Percentiles rank a stretch among this genome's conserved stretches.
phyloP scores from a whole-genome alignment of 345 rosid genomes.

The Ricinus communis region DNA sequence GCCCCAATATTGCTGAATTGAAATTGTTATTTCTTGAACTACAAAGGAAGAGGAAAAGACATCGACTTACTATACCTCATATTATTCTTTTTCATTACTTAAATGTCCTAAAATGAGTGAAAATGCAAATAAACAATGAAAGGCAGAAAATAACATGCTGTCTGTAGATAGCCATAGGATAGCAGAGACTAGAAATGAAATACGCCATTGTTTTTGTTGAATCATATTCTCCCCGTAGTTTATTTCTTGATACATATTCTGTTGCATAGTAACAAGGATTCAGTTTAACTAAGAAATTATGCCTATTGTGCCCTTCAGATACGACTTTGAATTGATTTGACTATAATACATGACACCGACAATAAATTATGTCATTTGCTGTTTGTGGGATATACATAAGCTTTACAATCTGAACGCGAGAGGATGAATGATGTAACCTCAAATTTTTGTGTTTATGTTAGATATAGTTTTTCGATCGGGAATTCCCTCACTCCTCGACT shows the following conservation, averaged over 20 bases:
- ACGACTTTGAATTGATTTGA: not conserved
- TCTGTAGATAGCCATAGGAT: not conserved
- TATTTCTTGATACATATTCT: too few relatives aligned
- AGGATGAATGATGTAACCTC: not conserved
- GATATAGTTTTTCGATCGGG: not conserved
- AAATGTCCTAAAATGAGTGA: not conserved
- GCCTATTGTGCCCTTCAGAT: not conserved
- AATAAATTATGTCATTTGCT: not conserved
- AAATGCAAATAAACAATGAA: not conserved
- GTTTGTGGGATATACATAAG: not conserved
- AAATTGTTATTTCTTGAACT: too few relatives aligned
- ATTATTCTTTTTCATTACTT: not conserved
- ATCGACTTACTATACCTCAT: too few relatives aligned
- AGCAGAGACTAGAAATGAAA: not conserved
- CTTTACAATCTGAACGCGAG: not conserved
- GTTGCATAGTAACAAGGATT: not conserved
- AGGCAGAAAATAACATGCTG: not conserved
- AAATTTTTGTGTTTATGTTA: not conserved
- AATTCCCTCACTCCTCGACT: not conserved
- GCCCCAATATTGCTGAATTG: too few relatives aligned
- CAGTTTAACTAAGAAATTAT: not conserved
- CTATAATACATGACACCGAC: constrained; percentile 15
- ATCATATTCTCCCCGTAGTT: not conserved
- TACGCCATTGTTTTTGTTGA: not conserved
- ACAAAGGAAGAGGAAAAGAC: too few relatives aligned